phyloP scores from a whole-genome alignment of 768 basidiomycete genomes.

The Tricholoma bakamatsutake region DNA sequence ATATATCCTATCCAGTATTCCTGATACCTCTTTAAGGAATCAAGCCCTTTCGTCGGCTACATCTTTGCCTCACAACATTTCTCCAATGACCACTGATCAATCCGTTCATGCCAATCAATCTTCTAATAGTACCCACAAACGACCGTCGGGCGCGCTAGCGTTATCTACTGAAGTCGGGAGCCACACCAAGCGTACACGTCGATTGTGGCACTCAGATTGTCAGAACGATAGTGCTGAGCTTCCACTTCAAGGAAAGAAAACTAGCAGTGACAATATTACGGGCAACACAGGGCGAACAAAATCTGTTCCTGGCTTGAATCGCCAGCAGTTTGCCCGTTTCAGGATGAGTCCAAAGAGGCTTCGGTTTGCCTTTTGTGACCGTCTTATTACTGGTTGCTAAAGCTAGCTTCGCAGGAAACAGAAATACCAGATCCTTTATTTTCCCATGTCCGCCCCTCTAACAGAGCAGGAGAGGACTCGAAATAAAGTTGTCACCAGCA shows the following conservation, averaged over 20 bases:
- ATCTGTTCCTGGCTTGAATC: constrained; percentile 8
- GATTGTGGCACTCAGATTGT: background rate
- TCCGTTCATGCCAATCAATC: background rate
- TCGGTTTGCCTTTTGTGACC: constrained; percentile 6
- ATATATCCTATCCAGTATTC: constrained; percentile 7
- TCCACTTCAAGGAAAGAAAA: background rate
- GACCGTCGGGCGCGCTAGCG: background rate
- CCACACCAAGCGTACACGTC: background rate
- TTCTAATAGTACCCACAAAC: background rate
- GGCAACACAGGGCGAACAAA: background rate
- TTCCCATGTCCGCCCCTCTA: constrained; percentile 65
- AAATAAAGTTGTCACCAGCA: constrained; percentile 51
- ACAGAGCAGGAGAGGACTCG: constrained; percentile 42
- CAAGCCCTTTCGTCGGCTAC: constrained; percentile 5
- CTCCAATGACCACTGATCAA: background rate
- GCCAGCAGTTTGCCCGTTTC: constrained; percentile 6
- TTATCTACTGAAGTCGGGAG: background rate
- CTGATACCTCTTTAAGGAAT: constrained; percentile 2
- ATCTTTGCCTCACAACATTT: background rate
- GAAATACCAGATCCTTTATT: constrained; percentile 80
- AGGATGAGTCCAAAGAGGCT: constrained; percentile 16
- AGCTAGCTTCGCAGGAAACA: constrained; percentile 32
- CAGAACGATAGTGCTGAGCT: background rate
- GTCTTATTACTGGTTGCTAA: background rate
- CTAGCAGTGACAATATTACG: background rate